Conservation (phyloP, 2,329 filamentous ascomycete species). For the Cladophialophora bantiana region DNA sequence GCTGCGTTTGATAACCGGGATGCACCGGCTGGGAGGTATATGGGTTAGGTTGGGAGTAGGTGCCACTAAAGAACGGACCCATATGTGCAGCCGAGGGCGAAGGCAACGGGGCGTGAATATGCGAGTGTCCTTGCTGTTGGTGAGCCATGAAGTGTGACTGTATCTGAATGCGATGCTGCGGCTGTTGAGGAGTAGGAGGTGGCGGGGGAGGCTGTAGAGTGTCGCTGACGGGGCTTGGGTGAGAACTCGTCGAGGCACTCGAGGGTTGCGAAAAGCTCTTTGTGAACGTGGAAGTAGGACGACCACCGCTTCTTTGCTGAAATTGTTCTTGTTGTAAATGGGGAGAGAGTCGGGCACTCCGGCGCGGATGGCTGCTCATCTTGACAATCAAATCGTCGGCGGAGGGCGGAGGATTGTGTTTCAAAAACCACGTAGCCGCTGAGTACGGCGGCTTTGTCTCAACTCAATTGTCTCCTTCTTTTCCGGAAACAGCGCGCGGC, state of each 20-base stretch:
- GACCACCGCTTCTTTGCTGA: slow-evolving; percentile 26
- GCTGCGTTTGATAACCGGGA: slow-evolving; percentile 27
- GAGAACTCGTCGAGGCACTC: slow-evolving; percentile 39
- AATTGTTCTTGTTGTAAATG: slow-evolving; percentile 34
- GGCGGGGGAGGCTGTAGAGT: slow-evolving; percentile 33
- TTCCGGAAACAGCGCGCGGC: slow-evolving; percentile 19
- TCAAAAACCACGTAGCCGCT: slow-evolving; percentile 32
- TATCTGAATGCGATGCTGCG: slow-evolving; percentile 32
- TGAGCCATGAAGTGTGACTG: slow-evolving; percentile 37
- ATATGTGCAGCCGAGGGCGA: slow-evolving; percentile 39
- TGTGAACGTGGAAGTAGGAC: slow-evolving; percentile 28
- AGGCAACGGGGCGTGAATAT: slow-evolving; percentile 38
- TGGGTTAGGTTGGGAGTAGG: slow-evolving; percentile 34
- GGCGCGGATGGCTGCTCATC: slow-evolving; percentile 37
- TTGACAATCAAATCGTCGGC: slow-evolving; percentile 17
- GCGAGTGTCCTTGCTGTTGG: slow-evolving; percentile 31
- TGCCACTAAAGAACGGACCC: slow-evolving; percentile 37
- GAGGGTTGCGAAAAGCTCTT: slow-evolving; percentile 37
- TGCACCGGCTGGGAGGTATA: slow-evolving; percentile 34
- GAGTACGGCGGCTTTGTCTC: slow-evolving; percentile 32
- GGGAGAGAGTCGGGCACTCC: slow-evolving; percentile 38
- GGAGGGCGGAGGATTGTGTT: slow-evolving; percentile 15
- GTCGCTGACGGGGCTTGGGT: slow-evolving; percentile 40
- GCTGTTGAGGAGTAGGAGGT: slow-evolving; percentile 31
- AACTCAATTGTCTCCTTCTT: slow-evolving; percentile 13